A percentile compares a stretch with the other conserved stretches of the same genome.
Conservation (phyloP, 352 stramenopile species). For the Aphanomyces euteiches region DNA sequence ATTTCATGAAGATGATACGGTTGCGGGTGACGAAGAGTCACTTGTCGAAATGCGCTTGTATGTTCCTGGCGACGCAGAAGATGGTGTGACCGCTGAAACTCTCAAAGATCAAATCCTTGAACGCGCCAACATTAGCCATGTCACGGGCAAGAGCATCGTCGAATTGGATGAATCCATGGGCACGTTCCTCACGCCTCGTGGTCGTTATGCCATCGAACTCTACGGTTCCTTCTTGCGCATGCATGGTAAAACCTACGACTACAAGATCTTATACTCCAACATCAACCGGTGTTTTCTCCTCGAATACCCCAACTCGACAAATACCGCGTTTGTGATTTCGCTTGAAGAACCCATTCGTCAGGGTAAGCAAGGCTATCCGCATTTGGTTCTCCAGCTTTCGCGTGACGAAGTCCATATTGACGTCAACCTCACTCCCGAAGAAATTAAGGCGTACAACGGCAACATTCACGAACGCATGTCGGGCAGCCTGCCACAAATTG, state of each 20-base stretch:
- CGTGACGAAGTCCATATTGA: slow-evolving; percentile 82
- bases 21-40: slow-evolving; percentile 91
- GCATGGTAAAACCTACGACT: slow-evolving; percentile 97
- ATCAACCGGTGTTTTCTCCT: slow-evolving; percentile 98
- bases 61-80: slow-evolving; percentile 69
- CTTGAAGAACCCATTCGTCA: slow-evolving; percentile 98
- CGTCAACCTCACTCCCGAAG: slow-evolving; percentile 96
- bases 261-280: slow-evolving; percentile 99
- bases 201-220: slow-evolving; percentile 97
- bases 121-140: slow-evolving; percentile 83
- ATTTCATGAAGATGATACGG: slow-evolving; percentile 97
- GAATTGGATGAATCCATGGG: slow-evolving; percentile 95
- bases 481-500: slow-evolving; percentile 94
- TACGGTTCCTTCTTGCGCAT: slow-evolving; percentile 97
- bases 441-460: slow-evolving; percentile 96
- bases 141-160: slow-evolving; percentile 95
- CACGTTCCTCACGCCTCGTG: slow-evolving; percentile 97
- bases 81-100: slow-evolving; percentile 58
- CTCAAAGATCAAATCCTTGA: slow-evolving; percentile 85
- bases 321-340: slow-evolving; percentile 98
- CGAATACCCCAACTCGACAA: slow-evolving; percentile 94
- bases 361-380: slow-evolving; percentile 97
- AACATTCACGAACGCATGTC: slow-evolving; percentile 96
- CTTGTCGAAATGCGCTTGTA: slow-evolving; percentile 97
- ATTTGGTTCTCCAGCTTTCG: slow-evolving; percentile 96